Evolutionary conservation across 306 rosid genomes (phyloP), one percentile per base, ranked within the genome.

Genomic region (Citrullus colocynthis): DNA sequence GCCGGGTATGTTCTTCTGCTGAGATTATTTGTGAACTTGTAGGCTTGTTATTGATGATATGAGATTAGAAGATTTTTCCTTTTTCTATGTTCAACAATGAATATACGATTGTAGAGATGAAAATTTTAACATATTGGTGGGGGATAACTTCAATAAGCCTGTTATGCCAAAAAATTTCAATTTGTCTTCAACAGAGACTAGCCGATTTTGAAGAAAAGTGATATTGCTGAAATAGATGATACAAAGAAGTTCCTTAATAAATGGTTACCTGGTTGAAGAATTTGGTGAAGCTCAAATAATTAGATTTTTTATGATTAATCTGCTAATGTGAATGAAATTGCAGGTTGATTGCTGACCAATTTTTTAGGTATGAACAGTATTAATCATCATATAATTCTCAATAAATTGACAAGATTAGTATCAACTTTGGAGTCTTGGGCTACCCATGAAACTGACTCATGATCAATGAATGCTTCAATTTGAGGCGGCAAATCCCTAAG

Each of bases 1-100:
- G 84, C 93, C 98, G 85, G 99, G 99, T 96, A 84, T 52, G 14
- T 45, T 80, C 49, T 74, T 80, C 69, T 7, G 54, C 70, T 44
- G 78, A 79, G 48, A 30, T 74, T 42, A 17, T 71, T 51, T 70
- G 48, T 82, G 61, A 73, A 30, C 81, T 77, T 82, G 48, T 77
- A 41, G 41, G 69, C 41, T 78, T 66, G 58, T 48, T 48, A 44
- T 14, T 71, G 76, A 28, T 71, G 6, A 48, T 18, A 67, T 48
- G 18, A 30, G 42, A 48, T 71, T 9, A 71, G 10, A 71, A 16
- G 15, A 1, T 28, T 45, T 15, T 20, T 24, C 28, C 1, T 20
- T 15, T 69, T 42, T 69, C 18, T 37, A 11, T 20, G 49, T 69
- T 69, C 55, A 21, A 39, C 42, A 18, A 66, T 16, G 74, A 66